A percentile compares a stretch with the other conserved stretches of the same genome.
phyloP scores from a whole-genome alignment of 129 eudicot genomes.

The Scalesia atractyloides region DNA sequence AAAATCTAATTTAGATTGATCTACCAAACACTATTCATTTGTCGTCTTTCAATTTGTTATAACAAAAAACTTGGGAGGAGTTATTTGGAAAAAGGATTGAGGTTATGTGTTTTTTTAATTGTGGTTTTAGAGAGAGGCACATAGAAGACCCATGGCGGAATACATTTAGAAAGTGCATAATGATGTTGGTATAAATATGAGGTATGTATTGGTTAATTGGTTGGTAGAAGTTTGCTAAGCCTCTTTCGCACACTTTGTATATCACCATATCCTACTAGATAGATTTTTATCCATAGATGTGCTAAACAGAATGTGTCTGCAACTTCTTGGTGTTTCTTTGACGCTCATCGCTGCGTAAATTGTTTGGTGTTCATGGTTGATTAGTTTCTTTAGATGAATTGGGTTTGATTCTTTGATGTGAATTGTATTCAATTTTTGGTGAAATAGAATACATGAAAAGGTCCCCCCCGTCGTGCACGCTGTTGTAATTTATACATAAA shows the following conservation, averaged over 20 bases:
- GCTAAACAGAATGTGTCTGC: slow-evolving; percentile 55
- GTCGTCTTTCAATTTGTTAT: no score
- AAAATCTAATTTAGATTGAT: no score
- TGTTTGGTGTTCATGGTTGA: neutral
- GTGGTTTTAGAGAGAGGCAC: no score
- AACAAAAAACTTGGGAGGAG: no score
- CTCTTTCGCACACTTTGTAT: slow-evolving; percentile 67
- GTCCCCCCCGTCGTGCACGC: slow-evolving; percentile 64
- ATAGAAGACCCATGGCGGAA: no score
- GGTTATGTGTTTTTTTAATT: no score
- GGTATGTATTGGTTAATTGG: slow-evolving; percentile 87
- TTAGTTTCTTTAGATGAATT: neutral
- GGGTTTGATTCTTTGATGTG: neutral
- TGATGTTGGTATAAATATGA: no score
- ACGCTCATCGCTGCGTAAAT: slow-evolving; percentile 93
- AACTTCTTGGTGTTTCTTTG: slow-evolving; percentile 83
- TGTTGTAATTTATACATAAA: no score
- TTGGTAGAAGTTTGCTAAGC: slow-evolving; percentile 78
- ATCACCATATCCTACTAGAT: slow-evolving; percentile 64
- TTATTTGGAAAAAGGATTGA: no score
- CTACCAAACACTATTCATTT: no score
- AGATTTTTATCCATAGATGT: slow-evolving; percentile 58
- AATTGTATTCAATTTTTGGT: neutral
- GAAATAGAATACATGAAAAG: slow-evolving; percentile 73
- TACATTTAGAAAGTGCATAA: no score